Base-by-base conservation (phyloP, 2,329 filamentous ascomycete species). In the Claviceps monticola region DNA sequence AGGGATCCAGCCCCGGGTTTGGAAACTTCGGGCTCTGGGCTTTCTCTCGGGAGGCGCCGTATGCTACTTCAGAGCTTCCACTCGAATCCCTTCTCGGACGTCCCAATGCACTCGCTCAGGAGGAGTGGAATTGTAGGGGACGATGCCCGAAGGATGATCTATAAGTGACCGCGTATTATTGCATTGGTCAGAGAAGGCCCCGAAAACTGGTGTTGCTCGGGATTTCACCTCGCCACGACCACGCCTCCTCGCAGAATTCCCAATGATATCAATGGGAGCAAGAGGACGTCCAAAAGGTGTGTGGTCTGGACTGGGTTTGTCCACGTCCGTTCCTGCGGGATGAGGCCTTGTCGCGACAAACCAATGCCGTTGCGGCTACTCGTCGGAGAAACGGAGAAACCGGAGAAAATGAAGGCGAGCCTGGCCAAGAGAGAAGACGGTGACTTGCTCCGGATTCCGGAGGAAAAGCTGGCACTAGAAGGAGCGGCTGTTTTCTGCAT, bases 1-100 rank as follows among this genome's bases (percentile, higher is more conserved):
- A 43, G 42, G 53, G 49, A 21, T 54, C 53, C 53, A 54, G 53
- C 53, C 53, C 53, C 43, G 49, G 26, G 26, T 37, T 52, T 46
- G 14, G 46, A 16, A 5, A 5, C 8, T 26, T 26, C 21, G 17
- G n/a, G 11, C 17, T 42, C 34, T 39, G 13, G 17, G 49, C 29
- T 21, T 46, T 19, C 29, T 16, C 14, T 14, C 4, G 16, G 5
- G 23, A 37, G 43, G 13, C 49, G 5, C 36, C 42, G 39, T 11
- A n/a, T 34, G 13, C 29, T 41, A 3, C 11, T 19, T 9, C 11
- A 29, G 42, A 46, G 46, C 19, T 26, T n/a, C 38, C 23, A 13
- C 9, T 13, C 4, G 14, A 16, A 34, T 34, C 29, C 19, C 3
- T 23, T 9, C 5, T 16, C 3, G 26, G 19, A 16, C n/a, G 16